These are phyloP conservation scores for Skeletonema menzelii DNA, from an alignment of 108 stramenopile genomes.

Conservation along the genomic window DNA sequence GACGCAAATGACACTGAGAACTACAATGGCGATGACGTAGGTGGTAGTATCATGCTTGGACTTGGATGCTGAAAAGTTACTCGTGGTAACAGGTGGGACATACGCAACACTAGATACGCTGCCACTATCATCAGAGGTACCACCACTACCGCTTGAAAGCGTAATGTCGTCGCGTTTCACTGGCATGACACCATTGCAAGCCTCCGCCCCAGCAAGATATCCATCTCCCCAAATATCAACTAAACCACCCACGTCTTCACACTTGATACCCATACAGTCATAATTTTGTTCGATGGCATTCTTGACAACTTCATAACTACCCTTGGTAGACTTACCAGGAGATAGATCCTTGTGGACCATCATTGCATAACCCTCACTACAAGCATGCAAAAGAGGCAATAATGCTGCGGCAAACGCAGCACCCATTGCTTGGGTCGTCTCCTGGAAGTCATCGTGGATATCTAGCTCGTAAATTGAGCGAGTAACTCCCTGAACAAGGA, in stretches of 20 bases:
- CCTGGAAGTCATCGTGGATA: conserved; percentile 22
- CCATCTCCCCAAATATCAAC: conserved; percentile 4
- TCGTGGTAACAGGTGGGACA: background rate
- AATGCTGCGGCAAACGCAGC: conserved; percentile 11
- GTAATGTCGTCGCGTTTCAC: conserved; percentile 1
- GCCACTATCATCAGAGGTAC: background rate
- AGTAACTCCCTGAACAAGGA: conserved; percentile 13
- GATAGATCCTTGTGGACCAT: conserved; percentile 14
- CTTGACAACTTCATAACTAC: conserved; percentile 26
- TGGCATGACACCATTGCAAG: conserved; percentile 9
- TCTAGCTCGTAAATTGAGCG: conserved; percentile 7
- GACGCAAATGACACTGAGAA: background rate
- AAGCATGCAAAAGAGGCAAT: conserved; percentile 7
- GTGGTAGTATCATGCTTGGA: background rate
- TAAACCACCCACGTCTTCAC: conserved; percentile 21
- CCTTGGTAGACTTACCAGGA: conserved; percentile 5
- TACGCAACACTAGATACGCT: background rate
- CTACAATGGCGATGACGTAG: background rate
- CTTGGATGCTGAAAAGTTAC: background rate
- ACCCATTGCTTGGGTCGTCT: conserved; percentile 17
- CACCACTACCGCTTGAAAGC: background rate
- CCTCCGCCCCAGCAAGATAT: conserved; percentile 12
- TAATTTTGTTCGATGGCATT: conserved; percentile 8
- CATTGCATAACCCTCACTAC: conserved; percentile 15
- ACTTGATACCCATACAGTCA: conserved; percentile 10